phyloP scores from a whole-genome alignment of 2,329 filamentous ascomycete genomes.

The Colletotrichum tabaci region DNA sequence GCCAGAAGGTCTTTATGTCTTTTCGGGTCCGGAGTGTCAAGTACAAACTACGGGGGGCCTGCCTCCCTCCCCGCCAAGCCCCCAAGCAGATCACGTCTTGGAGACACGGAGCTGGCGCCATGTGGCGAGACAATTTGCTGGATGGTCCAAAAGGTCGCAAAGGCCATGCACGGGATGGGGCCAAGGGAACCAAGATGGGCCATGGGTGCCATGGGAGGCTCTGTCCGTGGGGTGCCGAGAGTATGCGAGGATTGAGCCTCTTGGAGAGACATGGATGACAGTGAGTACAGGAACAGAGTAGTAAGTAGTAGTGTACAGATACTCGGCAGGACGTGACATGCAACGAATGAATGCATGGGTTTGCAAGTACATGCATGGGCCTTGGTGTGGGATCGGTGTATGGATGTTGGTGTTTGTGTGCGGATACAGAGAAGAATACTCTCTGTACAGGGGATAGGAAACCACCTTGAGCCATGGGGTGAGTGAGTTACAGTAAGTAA shows the following conservation, averaged over 20 bases:
- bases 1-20: conserved; percentile 38
- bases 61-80: conserved; percentile 32
- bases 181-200: neutral
- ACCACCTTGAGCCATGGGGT: neutral
- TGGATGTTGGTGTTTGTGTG: too few species aligned
- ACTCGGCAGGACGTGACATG: too few species aligned
- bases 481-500: neutral
- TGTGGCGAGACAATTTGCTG: conserved; percentile 35
- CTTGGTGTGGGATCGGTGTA: conserved; percentile 10
- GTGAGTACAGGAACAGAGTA: too few species aligned
- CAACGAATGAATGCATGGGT: too few species aligned
- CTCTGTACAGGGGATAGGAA: too few species aligned
- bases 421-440: too few species aligned
- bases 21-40: neutral
- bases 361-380: too few species aligned
- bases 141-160: conserved; percentile 6
- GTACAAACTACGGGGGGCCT: too few species aligned
- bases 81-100: conserved; percentile 41
- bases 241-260: conserved; percentile 31
- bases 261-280: too few species aligned
- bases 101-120: conserved; percentile 33
- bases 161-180: neutral
- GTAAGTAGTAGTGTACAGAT: too few species aligned
- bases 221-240: conserved; percentile 19
- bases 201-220: neutral